Evolutionary conservation across 2,329 filamentous ascomycete genomes (phyloP), one percentile per base, ranked within the genome.

Genomic region (Verticillium alfalfae): DNA sequence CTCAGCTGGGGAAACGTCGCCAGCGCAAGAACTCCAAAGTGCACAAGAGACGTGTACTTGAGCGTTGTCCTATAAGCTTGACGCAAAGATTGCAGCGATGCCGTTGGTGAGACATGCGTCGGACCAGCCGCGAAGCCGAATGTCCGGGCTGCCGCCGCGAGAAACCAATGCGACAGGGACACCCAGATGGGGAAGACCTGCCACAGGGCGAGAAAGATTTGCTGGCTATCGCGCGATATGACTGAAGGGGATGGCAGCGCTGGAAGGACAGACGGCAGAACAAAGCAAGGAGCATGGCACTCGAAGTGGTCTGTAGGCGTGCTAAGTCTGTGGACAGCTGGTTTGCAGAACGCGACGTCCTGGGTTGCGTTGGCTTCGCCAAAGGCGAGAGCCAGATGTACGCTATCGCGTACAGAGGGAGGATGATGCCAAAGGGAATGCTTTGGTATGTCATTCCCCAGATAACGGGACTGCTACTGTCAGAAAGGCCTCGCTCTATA

Each of bases 401-500:
- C n/a, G 64, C 38, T 26, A 66, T 64, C 54, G 64, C 67, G 59
- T 68, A 70, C 10, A 68, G 26, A 3, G 69, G 68, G 5, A 69
- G 45, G 3, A 65, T 66, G 34, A 67, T 60, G 57, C 67, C 69
- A 34, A 64, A 59, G 49, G 69, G 67, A 2, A 69, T 60, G 34
- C 59, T 61, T 58, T 70, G 69, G 60, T 66, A 67, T 5, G 65
- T 39, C 22, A 65, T 34, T 2, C 68, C 69, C 68, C 68, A 70
- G 2, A 66, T 34, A 0, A 64, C 60, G 0, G 67, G 60, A 41
- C 69, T 70, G 10, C 8, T 6, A 9, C 13, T 22, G 52, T 16
- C 15, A 34, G 34, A 1, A 5, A 15, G 9, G n/a, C 26, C 2
- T 34, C 5, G 26, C 26, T 31, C 26, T 3, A 31, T 4, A 31